Conservation (phyloP, 768 basidiomycete genomes). For the Cystofilobasidium ferigula region DNA sequence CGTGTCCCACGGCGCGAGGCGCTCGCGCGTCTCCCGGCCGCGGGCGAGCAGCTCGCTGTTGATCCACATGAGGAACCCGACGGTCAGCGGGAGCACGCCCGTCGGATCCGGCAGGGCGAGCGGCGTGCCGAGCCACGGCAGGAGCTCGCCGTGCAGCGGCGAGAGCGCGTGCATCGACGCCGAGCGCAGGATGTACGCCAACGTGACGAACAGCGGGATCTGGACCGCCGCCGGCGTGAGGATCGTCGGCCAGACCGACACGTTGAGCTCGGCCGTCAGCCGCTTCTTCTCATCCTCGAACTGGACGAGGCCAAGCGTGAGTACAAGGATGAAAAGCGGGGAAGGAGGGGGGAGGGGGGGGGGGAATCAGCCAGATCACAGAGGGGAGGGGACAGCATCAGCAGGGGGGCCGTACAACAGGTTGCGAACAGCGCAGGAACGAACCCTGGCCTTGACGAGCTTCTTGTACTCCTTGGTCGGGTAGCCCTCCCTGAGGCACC, state of each 20-base stretch:
- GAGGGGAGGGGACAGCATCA: neutral
- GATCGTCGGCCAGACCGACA: neutral
- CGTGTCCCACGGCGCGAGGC: too few species aligned
- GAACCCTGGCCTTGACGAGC: neutral
- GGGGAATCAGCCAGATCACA: neutral
- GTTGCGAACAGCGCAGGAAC: too few species aligned
- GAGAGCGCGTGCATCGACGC: neutral
- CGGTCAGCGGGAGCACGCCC: slow-evolving; percentile 1
- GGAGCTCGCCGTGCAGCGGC: neutral
- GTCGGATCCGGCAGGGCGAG: neutral
- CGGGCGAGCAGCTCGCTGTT: neutral
- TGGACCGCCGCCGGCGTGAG: neutral
- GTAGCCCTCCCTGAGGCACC: slow-evolving; percentile 3
- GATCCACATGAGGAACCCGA: neutral
- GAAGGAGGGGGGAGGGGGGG: neutral
- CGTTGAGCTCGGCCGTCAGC: neutral
- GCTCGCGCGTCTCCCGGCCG: neutral
- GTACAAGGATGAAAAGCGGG: too few species aligned
- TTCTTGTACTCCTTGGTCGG: neutral
- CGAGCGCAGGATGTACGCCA: slow-evolving; percentile 2
- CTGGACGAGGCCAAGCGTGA: neutral
- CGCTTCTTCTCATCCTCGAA: neutral
- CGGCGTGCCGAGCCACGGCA: neutral
- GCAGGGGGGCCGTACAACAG: too few species aligned
- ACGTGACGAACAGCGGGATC: slow-evolving; percentile 8